Percentiles rank a stretch among this genome's conserved stretches.
These are phyloP conservation scores for Tylopilus sp. DNA, from an alignment of 768 basidiomycete genomes.

Conservation along the genomic window DNA sequence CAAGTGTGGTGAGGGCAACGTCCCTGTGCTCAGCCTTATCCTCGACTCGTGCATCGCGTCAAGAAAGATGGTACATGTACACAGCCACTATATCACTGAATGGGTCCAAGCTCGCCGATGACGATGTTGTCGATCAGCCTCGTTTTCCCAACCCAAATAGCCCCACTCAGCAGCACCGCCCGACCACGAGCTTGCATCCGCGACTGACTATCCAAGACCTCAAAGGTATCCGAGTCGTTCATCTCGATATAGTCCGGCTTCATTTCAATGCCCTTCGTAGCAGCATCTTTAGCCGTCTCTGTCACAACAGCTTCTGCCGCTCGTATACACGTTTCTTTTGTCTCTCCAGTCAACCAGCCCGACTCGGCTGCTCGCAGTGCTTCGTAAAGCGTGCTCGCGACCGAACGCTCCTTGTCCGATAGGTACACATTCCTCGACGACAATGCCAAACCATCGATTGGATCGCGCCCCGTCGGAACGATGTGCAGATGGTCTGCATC, in stretches of 20 bases:
- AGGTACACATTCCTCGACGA: constrained; percentile 92
- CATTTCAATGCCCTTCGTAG: constrained; percentile 46
- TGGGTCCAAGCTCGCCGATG: constrained; percentile 46
- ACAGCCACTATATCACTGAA: constrained; percentile 16
- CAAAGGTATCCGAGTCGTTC: constrained; percentile 78
- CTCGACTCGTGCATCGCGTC: constrained; percentile 14
- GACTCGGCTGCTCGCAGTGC: constrained; percentile 60
- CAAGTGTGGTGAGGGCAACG: constrained; percentile 28
- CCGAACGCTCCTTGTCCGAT: constrained; percentile 52
- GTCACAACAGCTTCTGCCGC: constrained; percentile 43
- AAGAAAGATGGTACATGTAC: neutral
- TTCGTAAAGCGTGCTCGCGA: constrained; percentile 61
- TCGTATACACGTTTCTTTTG: constrained; percentile 48
- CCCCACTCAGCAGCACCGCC: constrained; percentile 76
- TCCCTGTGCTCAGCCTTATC: constrained; percentile 19
- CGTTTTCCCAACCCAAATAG: constrained; percentile 81
- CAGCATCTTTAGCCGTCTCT: constrained; percentile 27
- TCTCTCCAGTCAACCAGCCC: constrained; percentile 51
- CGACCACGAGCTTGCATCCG: constrained; percentile 29
- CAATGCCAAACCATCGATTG: constrained; percentile 67
- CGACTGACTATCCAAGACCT: constrained; percentile 43
- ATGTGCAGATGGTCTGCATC: constrained; percentile 73
- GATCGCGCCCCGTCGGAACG: constrained; percentile 77
- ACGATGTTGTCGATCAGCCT: constrained; percentile 92
- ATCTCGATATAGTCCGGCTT: constrained; percentile 84